phyloP scores from a whole-genome alignment of 805 yeast genomes.

The Starmerella floricola region DNA sequence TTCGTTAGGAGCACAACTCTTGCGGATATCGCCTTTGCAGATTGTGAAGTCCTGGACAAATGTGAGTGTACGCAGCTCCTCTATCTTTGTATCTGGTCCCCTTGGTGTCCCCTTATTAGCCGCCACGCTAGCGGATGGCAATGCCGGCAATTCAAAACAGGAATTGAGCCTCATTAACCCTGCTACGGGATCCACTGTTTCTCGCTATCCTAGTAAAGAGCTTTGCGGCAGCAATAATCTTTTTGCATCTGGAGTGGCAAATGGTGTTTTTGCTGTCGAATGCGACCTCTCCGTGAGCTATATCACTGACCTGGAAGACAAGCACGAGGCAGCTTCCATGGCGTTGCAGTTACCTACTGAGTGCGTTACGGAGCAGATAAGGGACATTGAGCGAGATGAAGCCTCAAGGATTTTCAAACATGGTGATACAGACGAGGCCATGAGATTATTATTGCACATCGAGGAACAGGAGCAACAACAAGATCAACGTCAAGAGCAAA shows the following conservation, averaged over 20 bases:
- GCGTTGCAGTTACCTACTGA: constrained; percentile 10
- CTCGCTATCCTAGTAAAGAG: neutral
- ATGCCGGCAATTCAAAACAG: no score
- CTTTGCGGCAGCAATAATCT: neutral
- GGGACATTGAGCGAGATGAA: constrained; percentile 9
- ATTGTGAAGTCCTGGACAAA: neutral
- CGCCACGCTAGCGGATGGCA: neutral
- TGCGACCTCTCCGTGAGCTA: neutral
- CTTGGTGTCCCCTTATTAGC: neutral
- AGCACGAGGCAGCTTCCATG: constrained; percentile 13
- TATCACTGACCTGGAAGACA: neutral
- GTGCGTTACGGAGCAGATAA: constrained; percentile 1
- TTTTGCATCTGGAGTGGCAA: neutral
- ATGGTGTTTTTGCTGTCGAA: neutral
- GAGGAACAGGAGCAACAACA: constrained; percentile 14
- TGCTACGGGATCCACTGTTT: constrained; percentile 8
- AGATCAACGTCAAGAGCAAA: no score
- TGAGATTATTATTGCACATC: constrained; percentile 11
- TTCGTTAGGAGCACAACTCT: neutral
- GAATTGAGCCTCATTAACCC: constrained; percentile 8
- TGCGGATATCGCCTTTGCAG: constrained; percentile 1
- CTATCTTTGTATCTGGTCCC: neutral
- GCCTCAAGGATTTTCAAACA: constrained; percentile 8
- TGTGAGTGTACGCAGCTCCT: neutral
- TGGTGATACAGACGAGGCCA: constrained; percentile 12